Evolutionary conservation across 257 asterid genomes (phyloP), one percentile per base, ranked within the genome.

Genomic region (Solanum habrochaites): DNA sequence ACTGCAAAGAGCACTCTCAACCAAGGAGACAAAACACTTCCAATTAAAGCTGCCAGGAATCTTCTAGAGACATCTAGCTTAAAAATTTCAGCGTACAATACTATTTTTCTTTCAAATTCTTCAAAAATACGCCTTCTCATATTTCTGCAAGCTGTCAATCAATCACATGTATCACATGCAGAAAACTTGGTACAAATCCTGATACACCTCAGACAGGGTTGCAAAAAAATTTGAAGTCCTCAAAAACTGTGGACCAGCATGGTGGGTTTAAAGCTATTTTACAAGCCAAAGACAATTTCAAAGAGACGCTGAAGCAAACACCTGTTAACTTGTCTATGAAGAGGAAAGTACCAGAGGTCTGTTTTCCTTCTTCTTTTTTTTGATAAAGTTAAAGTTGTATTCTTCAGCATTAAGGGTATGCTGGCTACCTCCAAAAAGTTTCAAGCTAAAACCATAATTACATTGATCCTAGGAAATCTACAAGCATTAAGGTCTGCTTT

Each of bases 271-370:
- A 83, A 87, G 88, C 88, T 37, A 86, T 86, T 11, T 29, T 86
- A 86, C 89, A 91, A 85, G 40, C 91, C 81, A 85, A 82, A 70
- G 81, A 82, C 83, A 85, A 60, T 86, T 74, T 32, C 74, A 87
- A 85, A 16, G 88, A 86, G 87, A 84, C 39, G 35, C 89, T 84
- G 85, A 93, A 85, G 90, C 93, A 88, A 88, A 87, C 84, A 70
- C 88, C 91, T 85, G 81, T 91, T 69, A 77, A 82, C 87, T 87
- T 89, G 37, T 90, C 95, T 56, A 87, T 92, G 67, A 97, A 97
- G 92, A 90, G 98, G 88, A 95, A 95, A 87, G 75, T 90, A 31
- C 52, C 88, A 81, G 96, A 93, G 98, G 99, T 94, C 91, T 81
- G 86, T 52, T 87, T 75, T 32, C 87, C 29, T 86, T 87, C 66